Conservation (phyloP, 768 basidiomycete species). For the Mycena crocata region DNA sequence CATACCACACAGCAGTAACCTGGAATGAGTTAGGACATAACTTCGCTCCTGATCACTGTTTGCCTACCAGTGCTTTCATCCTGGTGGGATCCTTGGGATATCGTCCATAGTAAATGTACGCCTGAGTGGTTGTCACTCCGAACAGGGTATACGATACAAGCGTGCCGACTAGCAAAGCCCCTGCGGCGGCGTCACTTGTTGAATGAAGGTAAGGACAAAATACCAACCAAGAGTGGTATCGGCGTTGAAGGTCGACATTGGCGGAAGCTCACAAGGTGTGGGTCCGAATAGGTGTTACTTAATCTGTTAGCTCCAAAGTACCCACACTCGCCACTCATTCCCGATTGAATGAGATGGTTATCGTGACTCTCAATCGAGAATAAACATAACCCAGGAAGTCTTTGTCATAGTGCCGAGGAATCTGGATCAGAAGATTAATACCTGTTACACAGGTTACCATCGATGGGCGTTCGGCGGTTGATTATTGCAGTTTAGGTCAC, state of each 20-base stretch:
- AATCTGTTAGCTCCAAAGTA: no score
- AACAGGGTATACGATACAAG: conserved; percentile 12
- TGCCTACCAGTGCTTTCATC: not conserved
- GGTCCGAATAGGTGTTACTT: no score
- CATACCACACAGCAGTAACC: conserved; percentile 14
- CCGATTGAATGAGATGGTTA: no score
- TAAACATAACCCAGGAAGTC: no score
- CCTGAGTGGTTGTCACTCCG: conserved; percentile 1
- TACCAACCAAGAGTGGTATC: conserved; percentile 4
- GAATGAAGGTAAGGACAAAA: not conserved
- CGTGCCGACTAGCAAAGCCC: conserved; percentile 8
- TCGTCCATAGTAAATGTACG: conserved; percentile 7
- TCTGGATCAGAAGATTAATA: no score
- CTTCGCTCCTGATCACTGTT: not conserved
- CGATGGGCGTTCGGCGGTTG: no score
- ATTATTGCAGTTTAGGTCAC: no score
- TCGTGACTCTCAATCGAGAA: no score
- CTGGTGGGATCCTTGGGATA: not conserved
- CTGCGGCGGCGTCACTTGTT: not conserved
- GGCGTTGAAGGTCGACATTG: not conserved
- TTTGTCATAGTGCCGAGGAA: no score
- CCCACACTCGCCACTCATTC: no score
- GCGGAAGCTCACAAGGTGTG: no score
- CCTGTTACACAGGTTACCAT: no score
- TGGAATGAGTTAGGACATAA: not conserved